These are phyloP conservation scores for Pestalotiopsis sp. DNA, from an alignment of 2,329 filamentous ascomycete genomes.

Conservation along the genomic window DNA sequence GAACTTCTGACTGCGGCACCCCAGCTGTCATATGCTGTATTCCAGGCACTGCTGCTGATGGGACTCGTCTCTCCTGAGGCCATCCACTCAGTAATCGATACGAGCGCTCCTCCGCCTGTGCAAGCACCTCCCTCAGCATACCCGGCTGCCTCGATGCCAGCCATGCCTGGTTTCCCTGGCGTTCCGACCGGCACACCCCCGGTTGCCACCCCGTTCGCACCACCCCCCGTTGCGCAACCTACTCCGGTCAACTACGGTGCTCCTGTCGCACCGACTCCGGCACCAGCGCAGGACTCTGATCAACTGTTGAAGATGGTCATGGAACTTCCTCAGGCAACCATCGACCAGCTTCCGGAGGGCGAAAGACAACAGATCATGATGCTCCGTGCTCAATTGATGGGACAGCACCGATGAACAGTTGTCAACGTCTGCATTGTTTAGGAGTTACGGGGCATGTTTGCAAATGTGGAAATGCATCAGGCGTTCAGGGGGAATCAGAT, in stretches of 20 bases:
- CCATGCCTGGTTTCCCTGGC: conserved; percentile 38
- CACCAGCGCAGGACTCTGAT: conserved; percentile 59
- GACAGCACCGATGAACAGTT: conserved; percentile 33
- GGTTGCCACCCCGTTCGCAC: conserved; percentile 47
- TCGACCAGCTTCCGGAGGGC: conserved; percentile 75
- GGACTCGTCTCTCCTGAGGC: conserved; percentile 86
- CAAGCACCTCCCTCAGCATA: conserved; percentile 38
- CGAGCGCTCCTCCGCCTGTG: conserved; percentile 42
- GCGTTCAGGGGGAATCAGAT: neutral
- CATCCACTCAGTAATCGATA: conserved; percentile 79
- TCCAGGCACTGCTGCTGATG: conserved; percentile 91
- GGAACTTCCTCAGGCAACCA: conserved; percentile 76
- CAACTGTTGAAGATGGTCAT: conserved; percentile 81
- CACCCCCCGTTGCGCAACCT: conserved; percentile 34
- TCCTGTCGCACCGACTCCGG: conserved; percentile 37
- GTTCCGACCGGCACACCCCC: conserved; percentile 51
- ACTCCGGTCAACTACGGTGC: conserved; percentile 43
- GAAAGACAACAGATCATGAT: conserved; percentile 80
- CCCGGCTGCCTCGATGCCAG: conserved; percentile 34
- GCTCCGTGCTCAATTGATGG: conserved; percentile 66
- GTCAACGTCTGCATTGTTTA: neutral
- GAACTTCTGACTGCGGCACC: conserved; percentile 87
- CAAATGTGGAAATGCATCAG: neutral
- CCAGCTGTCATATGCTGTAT: conserved; percentile 91
- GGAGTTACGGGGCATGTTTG: conserved; percentile 13